Conservation (phyloP, 352 stramenopile species). For the Phytophthora europaea region DNA sequence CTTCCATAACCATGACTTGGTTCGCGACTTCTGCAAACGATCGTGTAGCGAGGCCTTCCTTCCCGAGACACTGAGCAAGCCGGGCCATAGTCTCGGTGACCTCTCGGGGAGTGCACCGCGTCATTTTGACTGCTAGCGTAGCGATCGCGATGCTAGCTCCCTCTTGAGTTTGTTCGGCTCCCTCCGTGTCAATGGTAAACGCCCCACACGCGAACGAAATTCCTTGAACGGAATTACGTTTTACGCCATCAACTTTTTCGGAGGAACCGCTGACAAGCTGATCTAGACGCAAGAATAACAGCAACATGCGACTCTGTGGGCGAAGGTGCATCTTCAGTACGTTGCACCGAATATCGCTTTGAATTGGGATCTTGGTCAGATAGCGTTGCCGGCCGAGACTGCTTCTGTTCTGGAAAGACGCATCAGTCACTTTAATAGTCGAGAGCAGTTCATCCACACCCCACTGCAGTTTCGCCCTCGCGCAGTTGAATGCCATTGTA, state of each 20-base stretch:
- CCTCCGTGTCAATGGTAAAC: constrained; percentile 34
- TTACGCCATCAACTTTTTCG: constrained; percentile 15
- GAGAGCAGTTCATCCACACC: constrained; percentile 12
- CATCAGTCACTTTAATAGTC: constrained; percentile 21
- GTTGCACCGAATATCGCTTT: constrained; percentile 37
- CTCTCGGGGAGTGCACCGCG: constrained; percentile 47
- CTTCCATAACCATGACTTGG: constrained; percentile 51
- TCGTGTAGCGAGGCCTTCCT: constrained; percentile 14
- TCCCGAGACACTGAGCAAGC: constrained; percentile 38
- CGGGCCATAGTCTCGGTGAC: constrained; percentile 47
- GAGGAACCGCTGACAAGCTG: constrained; percentile 46
- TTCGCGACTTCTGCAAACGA: constrained; percentile 34
- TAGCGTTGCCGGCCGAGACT: constrained; percentile 36
- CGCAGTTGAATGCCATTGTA: constrained; percentile 42
- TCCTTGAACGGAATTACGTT: constrained; percentile 33
- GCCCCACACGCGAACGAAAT: constrained; percentile 42
- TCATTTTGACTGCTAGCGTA: constrained; percentile 54
- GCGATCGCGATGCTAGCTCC: constrained; percentile 27
- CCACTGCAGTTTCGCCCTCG: constrained; percentile 37
- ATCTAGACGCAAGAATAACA: constrained; percentile 61
- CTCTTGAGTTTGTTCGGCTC: background rate
- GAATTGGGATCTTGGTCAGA: constrained; percentile 34
- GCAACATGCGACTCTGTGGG: constrained; percentile 48
- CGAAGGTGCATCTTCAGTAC: constrained; percentile 29
- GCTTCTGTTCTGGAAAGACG: constrained; percentile 36